Conservation (phyloP, 2,329 filamentous ascomycete genomes). For the Lecanicillium sp. region DNA sequence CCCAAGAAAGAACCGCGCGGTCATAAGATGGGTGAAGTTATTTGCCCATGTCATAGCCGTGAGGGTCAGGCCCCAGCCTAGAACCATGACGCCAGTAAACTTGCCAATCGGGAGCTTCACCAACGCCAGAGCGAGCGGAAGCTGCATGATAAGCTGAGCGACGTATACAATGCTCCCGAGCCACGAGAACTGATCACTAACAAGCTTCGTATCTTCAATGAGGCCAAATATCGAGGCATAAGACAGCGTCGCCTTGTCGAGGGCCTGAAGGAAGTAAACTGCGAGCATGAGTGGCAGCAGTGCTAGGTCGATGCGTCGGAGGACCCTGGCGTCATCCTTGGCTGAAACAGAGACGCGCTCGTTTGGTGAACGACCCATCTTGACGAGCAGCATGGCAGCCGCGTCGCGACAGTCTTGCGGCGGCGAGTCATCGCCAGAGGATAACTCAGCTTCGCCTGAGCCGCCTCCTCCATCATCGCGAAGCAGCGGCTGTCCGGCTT, state of each 20-base stretch:
- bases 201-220: constrained; percentile 50
- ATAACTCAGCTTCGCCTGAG: constrained; percentile 19
- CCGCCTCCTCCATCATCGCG: constrained; percentile 56
- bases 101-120: constrained; percentile 57
- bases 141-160: constrained; percentile 54
- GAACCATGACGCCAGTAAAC: constrained; percentile 50
- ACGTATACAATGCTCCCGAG: constrained; percentile 55
- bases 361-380: constrained; percentile 30
- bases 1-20: constrained; percentile 50
- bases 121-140: constrained; percentile 48
- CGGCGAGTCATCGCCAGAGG: neutral
- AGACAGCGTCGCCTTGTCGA: constrained; percentile 56
- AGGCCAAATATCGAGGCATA: constrained; percentile 61
- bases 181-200: constrained; percentile 54
- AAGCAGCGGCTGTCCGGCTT: constrained; percentile 49
- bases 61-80: constrained; percentile 49
- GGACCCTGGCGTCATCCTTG: constrained; percentile 29
- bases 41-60: constrained; percentile 46
- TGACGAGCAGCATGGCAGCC: constrained; percentile 40
- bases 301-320: constrained; percentile 34
- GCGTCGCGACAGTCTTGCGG: constrained; percentile 30
- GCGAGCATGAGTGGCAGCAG: constrained; percentile 44
- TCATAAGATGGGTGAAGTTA: constrained; percentile 43
- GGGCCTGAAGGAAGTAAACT: constrained; percentile 57
- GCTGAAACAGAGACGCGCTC: constrained; percentile 27